Conservation (phyloP, 192 early-diverging fungal species). For the Radiomyces spectabilis region DNA sequence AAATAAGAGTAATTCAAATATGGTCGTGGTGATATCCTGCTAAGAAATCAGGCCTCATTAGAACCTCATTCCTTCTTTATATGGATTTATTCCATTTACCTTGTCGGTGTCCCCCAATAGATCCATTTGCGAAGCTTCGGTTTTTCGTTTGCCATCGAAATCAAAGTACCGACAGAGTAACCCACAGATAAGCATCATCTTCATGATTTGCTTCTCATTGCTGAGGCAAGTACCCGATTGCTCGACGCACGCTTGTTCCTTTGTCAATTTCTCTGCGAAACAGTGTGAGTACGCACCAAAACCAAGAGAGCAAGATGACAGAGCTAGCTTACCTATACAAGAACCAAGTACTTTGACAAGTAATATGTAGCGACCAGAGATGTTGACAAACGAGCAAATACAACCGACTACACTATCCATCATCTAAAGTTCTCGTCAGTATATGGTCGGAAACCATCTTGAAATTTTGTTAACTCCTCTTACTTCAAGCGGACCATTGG, state of each 20-base stretch:
- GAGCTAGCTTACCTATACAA: slow-evolving; percentile 32
- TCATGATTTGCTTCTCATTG: too few species aligned
- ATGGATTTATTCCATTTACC: too few species aligned
- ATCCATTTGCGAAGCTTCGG: slow-evolving; percentile 5
- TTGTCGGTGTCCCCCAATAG: neutral
- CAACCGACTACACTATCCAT: slow-evolving; percentile 63
- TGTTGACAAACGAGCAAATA: slow-evolving; percentile 58
- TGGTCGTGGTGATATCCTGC: slow-evolving; percentile 10
- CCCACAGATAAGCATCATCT: slow-evolving; percentile 69
- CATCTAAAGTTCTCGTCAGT: slow-evolving; percentile 33
- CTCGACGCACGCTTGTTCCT: too few species aligned
- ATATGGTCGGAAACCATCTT: too few species aligned
- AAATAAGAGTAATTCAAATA: slow-evolving; percentile 33
- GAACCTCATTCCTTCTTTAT: too few species aligned
- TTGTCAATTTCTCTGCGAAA: too few species aligned
- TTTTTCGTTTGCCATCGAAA: slow-evolving; percentile 49
- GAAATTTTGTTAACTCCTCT: neutral
- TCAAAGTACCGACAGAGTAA: slow-evolving; percentile 71
- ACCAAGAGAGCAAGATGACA: too few species aligned
- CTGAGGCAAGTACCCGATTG: too few species aligned
- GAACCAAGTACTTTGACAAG: slow-evolving; percentile 40
- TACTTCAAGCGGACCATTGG: slow-evolving; percentile 18
- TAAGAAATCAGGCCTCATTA: too few species aligned
- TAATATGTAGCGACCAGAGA: slow-evolving; percentile 42
- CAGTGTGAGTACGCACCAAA: too few species aligned